Conservation (phyloP, 805 yeast species). For the Suhomyces emberorum region DNA sequence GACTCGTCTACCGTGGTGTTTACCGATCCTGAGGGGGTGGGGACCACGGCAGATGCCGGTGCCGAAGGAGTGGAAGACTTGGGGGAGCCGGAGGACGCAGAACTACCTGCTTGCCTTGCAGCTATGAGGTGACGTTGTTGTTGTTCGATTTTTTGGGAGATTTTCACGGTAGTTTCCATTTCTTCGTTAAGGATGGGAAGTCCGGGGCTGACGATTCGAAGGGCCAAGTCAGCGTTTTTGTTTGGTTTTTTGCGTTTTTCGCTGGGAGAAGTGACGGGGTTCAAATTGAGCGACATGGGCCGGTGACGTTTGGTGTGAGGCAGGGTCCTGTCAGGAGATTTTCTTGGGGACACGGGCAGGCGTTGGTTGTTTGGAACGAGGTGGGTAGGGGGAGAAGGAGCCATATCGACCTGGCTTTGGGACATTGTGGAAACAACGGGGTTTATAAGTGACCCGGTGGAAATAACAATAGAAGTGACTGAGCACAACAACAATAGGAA, state of each 20-base stretch:
- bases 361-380: conserved; percentile 1
- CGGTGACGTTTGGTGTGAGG: conserved; percentile 15
- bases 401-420: conserved; percentile 5
- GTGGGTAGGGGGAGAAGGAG: conserved; percentile 2
- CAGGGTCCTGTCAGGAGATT: conserved; percentile 2
- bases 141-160: conserved; percentile 30
- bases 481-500: conserved; percentile 1
- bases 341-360: background rate
- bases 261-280: conserved; percentile 7
- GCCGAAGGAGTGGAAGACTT: background rate
- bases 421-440: too few relatives aligned
- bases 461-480: background rate
- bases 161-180: conserved; percentile 30
- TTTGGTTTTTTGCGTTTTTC: background rate
- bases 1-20: conserved; percentile 1
- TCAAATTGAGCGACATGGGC: conserved; percentile 16
- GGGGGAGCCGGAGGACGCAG: background rate
- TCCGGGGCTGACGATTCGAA: conserved; percentile 35
- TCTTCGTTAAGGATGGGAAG: conserved; percentile 28
- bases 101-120: conserved; percentile 13
- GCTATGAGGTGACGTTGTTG: conserved; percentile 33
- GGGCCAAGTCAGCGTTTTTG: conserved; percentile 24
- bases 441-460: too few relatives aligned
- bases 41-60: background rate
- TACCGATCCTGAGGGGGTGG: background rate